Evolutionary conservation across 2,329 filamentous ascomycete genomes (phyloP).

Genomic region (Lasiodiplodia sp.): DNA sequence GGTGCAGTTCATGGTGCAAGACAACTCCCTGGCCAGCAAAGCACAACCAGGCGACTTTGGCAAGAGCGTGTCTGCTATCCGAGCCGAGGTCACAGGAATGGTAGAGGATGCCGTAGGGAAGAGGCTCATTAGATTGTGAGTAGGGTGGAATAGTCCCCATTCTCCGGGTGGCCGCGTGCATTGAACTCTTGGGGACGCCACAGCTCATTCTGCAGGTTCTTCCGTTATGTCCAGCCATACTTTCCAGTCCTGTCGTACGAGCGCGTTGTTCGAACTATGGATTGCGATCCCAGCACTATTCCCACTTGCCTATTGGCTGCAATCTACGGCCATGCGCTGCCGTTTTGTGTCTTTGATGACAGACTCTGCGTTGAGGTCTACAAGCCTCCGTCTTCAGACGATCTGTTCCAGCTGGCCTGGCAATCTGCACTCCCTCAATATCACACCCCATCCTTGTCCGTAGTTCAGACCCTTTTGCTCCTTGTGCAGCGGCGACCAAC

Average conservation of each 20-base stretch:
- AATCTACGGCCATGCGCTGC: conserved; percentile 54
- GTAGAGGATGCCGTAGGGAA: conserved; percentile 43
- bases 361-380: conserved; percentile 45
- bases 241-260: conserved; percentile 52
- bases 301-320: conserved; percentile 50
- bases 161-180: not conserved
- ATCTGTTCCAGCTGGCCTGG: conserved; percentile 43
- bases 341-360: conserved; percentile 55
- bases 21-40: conserved; percentile 44
- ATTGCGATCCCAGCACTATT: conserved; percentile 42
- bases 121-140: conserved; percentile 48
- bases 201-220: conserved; percentile 37
- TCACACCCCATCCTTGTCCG: conserved; percentile 42
- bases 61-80: conserved; percentile 37
- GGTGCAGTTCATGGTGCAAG: conserved; percentile 45
- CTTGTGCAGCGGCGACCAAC: conserved; percentile 43
- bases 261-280: conserved; percentile 40
- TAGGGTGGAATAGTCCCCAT: not conserved
- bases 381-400: conserved; percentile 42
- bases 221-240: conserved; percentile 54
- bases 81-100: conserved; percentile 41
- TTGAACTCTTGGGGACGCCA: not conserved
- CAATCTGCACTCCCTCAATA: conserved; percentile 38
- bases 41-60: conserved; percentile 42
- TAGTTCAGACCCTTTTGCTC: conserved; percentile 42